Percentiles rank a stretch among this genome's conserved stretches.
phyloP scores from a whole-genome alignment of 164 flowering plant species.

The Cinnamomum chago region DNA sequence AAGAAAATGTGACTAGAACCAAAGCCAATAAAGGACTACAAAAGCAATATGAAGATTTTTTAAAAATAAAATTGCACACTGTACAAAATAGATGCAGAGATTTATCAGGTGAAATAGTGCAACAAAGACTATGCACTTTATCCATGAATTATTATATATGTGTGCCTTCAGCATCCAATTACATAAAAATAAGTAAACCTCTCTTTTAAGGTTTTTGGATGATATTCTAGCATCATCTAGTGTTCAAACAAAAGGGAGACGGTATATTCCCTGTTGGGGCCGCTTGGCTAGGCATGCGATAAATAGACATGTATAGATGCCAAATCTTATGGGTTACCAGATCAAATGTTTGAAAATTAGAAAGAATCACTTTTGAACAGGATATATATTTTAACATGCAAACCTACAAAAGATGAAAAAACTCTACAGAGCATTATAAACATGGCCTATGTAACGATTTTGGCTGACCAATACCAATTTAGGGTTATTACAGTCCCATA shows the following conservation, averaged over 20 bases:
- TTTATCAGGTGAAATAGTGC: background rate
- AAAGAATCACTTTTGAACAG: background rate
- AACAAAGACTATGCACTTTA: background rate
- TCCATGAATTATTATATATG: background rate
- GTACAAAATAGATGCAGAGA: too few relatives aligned
- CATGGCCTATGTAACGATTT: too few relatives aligned
- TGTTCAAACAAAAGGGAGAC: background rate
- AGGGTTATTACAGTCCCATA: too few relatives aligned
- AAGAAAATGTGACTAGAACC: too few relatives aligned
- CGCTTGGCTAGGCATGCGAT: background rate
- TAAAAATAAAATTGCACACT: too few relatives aligned
- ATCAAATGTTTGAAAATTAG: background rate
- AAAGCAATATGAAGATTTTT: too few relatives aligned
- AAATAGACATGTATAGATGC: background rate
- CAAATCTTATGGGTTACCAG: slow-evolving; percentile 1
- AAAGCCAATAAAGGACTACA: too few relatives aligned
- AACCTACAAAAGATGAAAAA: too few relatives aligned
- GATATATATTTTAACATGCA: too few relatives aligned
- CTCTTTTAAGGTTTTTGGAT: background rate
- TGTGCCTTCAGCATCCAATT: background rate
- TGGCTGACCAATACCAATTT: too few relatives aligned
- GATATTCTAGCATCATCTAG: too few relatives aligned
- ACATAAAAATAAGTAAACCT: background rate
- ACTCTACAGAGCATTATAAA: too few relatives aligned
- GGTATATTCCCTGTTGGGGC: background rate